Evolutionary conservation across 2,329 filamentous ascomycete genomes (phyloP).

Genomic region (Fusarium coffeatum): DNA sequence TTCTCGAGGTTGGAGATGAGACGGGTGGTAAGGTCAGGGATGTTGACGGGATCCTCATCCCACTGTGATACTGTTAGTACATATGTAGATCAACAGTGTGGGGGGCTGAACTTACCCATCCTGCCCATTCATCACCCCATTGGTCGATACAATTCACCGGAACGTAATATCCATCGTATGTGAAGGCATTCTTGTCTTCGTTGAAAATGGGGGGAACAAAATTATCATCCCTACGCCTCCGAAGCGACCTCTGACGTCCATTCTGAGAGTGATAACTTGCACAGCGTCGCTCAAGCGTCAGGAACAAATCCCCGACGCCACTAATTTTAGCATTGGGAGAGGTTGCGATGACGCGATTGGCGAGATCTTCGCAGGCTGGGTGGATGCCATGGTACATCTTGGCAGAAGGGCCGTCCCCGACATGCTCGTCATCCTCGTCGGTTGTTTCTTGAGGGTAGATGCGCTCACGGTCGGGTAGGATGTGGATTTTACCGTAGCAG

Average conservation of each 20-base stretch:
- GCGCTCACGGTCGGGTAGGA: accelerated
- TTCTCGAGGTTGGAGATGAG: slow-evolving; percentile 2
- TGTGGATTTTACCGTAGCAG: neutral
- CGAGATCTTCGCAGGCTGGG: neutral
- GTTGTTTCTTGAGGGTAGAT: neutral
- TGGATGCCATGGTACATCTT: neutral
- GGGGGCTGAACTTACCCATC: neutral
- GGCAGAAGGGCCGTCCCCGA: accelerated
- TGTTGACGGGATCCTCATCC: slow-evolving; percentile 1
- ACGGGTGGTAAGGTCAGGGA: neutral
- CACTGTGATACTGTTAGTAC: neutral
- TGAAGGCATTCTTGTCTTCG: neutral
- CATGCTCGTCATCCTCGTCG: neutral
- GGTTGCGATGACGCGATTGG: neutral
- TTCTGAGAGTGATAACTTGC: neutral
- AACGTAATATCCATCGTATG: neutral
- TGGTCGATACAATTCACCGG: neutral
- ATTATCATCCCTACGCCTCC: neutral
- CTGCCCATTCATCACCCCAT: neutral
- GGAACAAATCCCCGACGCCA: neutral
- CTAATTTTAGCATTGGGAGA: neutral
- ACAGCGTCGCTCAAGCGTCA: slow-evolving; percentile 4
- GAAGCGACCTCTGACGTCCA: no score
- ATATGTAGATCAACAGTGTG: accelerated
- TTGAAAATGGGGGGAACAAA: neutral